phyloP scores from a whole-genome alignment of 331 rosid species.

The Phaseolus coccineus region DNA sequence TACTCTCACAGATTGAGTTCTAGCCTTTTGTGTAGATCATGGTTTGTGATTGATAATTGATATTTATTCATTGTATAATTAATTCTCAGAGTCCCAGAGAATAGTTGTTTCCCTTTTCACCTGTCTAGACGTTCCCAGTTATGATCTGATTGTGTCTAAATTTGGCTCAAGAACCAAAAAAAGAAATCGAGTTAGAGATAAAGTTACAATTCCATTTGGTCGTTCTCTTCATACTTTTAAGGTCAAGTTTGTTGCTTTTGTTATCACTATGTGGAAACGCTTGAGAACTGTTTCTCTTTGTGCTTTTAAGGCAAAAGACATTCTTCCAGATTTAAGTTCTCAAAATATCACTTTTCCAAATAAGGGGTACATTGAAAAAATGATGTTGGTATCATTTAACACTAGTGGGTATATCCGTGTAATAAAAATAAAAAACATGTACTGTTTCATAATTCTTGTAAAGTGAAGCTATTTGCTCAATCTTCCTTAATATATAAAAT shows the following conservation, averaged over 20 bases:
- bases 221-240: neutral
- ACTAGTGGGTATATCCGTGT: neutral
- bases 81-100: neutral
- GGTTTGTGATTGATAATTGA: too few relatives aligned
- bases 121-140: slow-evolving; percentile 1
- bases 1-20: too few relatives aligned
- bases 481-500: neutral
- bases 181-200: neutral
- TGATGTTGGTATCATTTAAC: neutral
- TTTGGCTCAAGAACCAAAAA: neutral
- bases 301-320: neutral
- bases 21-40: too few relatives aligned
- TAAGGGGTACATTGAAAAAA: neutral
- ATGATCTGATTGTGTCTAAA: neutral
- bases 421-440: neutral
- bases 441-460: neutral
- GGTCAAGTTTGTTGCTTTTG: neutral
- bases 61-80: neutral
- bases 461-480: neutral
- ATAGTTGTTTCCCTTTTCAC: slow-evolving; percentile 4
- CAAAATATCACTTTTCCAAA: neutral
- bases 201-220: neutral
- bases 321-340: neutral
- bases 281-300: neutral
- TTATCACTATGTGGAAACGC: neutral